A percentile compares a stretch with the other conserved stretches of the same genome.
Evolutionary conservation across 192 early-diverging fungal genomes (phyloP).

Genomic region (Gonapodya sp.): DNA sequence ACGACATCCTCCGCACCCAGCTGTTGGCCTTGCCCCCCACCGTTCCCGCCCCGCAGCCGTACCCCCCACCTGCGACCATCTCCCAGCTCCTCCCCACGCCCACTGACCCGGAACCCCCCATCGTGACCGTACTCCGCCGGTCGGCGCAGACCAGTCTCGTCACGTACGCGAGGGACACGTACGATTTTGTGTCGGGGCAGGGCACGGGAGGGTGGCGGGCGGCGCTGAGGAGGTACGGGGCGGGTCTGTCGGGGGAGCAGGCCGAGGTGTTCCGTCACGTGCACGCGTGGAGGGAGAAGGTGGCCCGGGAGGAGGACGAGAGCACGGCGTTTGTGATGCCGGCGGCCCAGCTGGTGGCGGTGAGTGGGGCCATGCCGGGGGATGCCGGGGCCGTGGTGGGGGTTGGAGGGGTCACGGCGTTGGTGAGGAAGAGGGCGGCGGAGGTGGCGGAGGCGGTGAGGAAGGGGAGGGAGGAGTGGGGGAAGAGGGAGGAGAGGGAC

Average conservation of each 20-base stretch:
- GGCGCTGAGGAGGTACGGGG: conserved; percentile 47
- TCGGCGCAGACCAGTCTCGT: conserved; percentile 61
- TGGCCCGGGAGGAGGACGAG: conserved; percentile 90
- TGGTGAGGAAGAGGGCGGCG: neutral
- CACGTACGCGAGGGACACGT: conserved; percentile 69
- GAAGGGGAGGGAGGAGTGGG: neutral
- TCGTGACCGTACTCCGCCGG: conserved; percentile 38
- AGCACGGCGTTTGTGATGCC: conserved; percentile 78
- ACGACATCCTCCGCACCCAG: conserved; percentile 82
- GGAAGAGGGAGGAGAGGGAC: neutral
- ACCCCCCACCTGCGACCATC: conserved; percentile 18
- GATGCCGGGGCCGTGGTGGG: conserved; percentile 56
- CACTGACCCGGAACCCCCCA: neutral
- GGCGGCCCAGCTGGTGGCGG: conserved; percentile 71
- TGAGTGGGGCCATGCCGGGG: conserved; percentile 64
- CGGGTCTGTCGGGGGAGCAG: conserved; percentile 35
- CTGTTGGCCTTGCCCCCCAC: conserved; percentile 33
- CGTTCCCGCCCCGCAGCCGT: neutral
- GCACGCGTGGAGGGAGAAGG: conserved; percentile 87
- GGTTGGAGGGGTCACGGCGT: neutral
- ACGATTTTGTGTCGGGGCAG: conserved; percentile 68
- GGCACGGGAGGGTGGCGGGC: conserved; percentile 72
- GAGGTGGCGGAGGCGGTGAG: neutral
- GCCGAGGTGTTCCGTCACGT: conserved; percentile 75
- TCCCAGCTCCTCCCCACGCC: conserved; percentile 19